Base-by-base conservation (phyloP, 257 asterid species). In the Scutellaria minor region DNA sequence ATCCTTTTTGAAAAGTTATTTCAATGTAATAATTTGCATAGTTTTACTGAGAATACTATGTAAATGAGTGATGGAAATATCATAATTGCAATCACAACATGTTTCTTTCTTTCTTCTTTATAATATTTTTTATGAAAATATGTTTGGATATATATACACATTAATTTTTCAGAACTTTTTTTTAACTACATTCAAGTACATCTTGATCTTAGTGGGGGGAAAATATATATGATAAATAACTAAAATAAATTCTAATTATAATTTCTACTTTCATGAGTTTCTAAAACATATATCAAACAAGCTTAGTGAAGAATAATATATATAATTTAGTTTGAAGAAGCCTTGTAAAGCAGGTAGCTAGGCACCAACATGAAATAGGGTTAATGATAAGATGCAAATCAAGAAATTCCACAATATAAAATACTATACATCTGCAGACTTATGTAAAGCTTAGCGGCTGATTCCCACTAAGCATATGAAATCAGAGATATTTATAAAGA, bases 391-490 rank as follows among this genome's bases (percentile, higher is more conserved):
- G 37, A 72, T 59, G 51, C 18, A 60, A 42, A 59, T 66, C 51
- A 35, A 44, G 59, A 62, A 27, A 73, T 35, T 15, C 27, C 4
- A 52, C 20, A 42, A 59, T 50, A 59, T 63, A 63, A 62, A 47
- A 58, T 54, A 46, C 7, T 51, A 9, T 6, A 31, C 2, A 9
- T 27, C 10, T 22, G 47, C 6, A 13, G 8, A 31, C 13, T 14
- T 9, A 10, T 65, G 71, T 62, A 70, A 77, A 77, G 72, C 44
- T 22, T 64, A 71, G 73, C 71, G 78, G 51, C 44, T 42, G 82
- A 72, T 78, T 78, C 78, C 82, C 75, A 72, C 78, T 58, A 51
- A 66, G 31, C 54, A 44, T 7, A 56, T 70, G 40, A 39, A 65
- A 35, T 54, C 15, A 40, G 52, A 44, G 68, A 72, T 18, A 18